Percentiles rank a stretch among this genome's conserved stretches.
Conservation (phyloP, 495 filamentous ascomycete species). For the Staphylotrichum tortipilum region DNA sequence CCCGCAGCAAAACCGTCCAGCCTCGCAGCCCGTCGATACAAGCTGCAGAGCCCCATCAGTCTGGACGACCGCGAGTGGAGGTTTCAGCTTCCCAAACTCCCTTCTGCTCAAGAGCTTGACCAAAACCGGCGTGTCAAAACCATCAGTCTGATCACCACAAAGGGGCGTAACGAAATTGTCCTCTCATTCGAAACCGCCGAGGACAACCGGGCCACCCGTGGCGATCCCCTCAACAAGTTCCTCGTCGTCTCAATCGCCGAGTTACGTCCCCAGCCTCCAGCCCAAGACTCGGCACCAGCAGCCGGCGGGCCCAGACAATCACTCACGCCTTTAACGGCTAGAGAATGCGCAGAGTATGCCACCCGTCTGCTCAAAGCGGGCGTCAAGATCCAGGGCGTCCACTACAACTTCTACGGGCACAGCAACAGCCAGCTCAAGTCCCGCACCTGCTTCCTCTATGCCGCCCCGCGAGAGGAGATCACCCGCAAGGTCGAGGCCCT, state of each 20-base stretch:
- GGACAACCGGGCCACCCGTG: slow-evolving; percentile 29
- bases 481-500: slow-evolving; percentile 30
- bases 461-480: slow-evolving; percentile 32
- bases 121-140: slow-evolving; percentile 25
- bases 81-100: slow-evolving; percentile 24
- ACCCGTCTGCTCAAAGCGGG: slow-evolving; percentile 31
- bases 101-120: slow-evolving; percentile 17
- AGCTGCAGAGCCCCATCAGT: slow-evolving; percentile 20
- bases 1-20: slow-evolving; percentile 5
- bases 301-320: slow-evolving; percentile 24
- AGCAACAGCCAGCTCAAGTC: slow-evolving; percentile 49
- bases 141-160: slow-evolving; percentile 24
- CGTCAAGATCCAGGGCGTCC: slow-evolving; percentile 31
- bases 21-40: slow-evolving; percentile 15
- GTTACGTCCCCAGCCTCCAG: slow-evolving; percentile 24
- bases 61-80: slow-evolving; percentile 26
- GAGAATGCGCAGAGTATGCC: slow-evolving; percentile 37
- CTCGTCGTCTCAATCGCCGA: slow-evolving; percentile 34
- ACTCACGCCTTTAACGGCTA: too few species aligned
- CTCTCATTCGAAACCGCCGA: slow-evolving; percentile 23
- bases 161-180: slow-evolving; percentile 19
- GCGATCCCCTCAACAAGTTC: slow-evolving; percentile 23
- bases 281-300: slow-evolving; percentile 9
- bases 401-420: slow-evolving; percentile 45
- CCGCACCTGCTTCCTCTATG: slow-evolving; percentile 38